Conservation (phyloP, 2,329 filamentous ascomycete species). For the Saccharata proteae region DNA sequence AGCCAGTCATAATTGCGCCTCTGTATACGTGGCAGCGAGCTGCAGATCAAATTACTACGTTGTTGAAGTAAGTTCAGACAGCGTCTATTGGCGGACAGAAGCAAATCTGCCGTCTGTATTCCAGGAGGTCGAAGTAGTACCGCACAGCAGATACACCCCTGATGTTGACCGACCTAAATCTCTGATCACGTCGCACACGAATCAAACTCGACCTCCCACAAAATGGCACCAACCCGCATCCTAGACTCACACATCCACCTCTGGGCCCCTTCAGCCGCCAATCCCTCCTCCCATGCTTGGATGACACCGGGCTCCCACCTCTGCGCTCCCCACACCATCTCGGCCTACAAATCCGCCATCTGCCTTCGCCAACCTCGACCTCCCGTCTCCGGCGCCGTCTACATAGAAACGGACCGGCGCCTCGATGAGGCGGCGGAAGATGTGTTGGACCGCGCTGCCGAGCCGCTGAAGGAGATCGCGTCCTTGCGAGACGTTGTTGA, state of each 20-base stretch:
- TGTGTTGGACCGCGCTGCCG: constrained; percentile 40
- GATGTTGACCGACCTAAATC: too few species aligned
- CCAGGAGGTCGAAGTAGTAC: too few species aligned
- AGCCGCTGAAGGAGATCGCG: constrained; percentile 59
- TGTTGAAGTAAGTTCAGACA: too few species aligned
- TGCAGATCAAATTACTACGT: too few species aligned
- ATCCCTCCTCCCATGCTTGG: constrained; percentile 59
- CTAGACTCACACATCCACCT: constrained; percentile 91
- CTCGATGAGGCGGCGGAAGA: not conserved
- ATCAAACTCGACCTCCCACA: too few species aligned
- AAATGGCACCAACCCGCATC: constrained; percentile 28
- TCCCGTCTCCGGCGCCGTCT: constrained; percentile 51
- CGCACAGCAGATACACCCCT: too few species aligned
- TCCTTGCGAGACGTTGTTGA: constrained; percentile 56
- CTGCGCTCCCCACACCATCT: constrained; percentile 50
- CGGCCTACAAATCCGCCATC: constrained; percentile 40
- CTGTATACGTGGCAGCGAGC: too few species aligned
- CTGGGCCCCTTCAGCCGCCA: constrained; percentile 51
- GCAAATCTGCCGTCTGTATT: too few species aligned
- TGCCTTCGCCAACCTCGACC: constrained; percentile 3
- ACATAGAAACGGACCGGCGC: constrained; percentile 62
- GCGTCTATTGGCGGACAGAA: too few species aligned
- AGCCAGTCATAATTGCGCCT: too few species aligned
- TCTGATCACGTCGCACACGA: too few species aligned
- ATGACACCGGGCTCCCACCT: constrained; percentile 48